Percentiles rank a stretch among this genome's conserved stretches.
These are phyloP conservation scores for Leccinum subrobustum DNA, from an alignment of 1,284 basidiomycete genomes.

Conservation along the genomic window DNA sequence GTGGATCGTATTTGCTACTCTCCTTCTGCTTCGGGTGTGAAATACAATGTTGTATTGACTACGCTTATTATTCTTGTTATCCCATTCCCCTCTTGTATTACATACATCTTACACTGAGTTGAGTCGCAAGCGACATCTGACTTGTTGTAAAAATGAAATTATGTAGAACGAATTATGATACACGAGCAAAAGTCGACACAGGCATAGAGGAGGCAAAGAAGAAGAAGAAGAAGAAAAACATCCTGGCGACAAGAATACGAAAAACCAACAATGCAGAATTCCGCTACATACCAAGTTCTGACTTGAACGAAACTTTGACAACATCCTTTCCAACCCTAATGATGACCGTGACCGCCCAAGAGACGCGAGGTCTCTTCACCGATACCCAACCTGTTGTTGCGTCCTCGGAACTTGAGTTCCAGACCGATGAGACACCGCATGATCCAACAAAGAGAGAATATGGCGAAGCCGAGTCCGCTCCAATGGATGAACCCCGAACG, in stretches of 20 bases:
- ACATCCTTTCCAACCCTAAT: conserved; percentile 7
- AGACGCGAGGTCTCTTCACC: conserved; percentile 35
- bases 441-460: conserved; percentile 84
- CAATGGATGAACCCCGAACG: conserved; percentile 80
- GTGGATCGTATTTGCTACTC: background rate
- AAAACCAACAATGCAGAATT: background rate
- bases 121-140: conserved; percentile 9
- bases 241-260: background rate
- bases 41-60: conserved; percentile 7
- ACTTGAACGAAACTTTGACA: background rate
- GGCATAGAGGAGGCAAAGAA: conserved; percentile 15
- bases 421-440: conserved; percentile 69
- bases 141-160: conserved; percentile 12
- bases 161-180: conserved; percentile 18
- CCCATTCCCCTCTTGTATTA: conserved; percentile 18
- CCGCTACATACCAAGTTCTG: background rate
- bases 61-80: conserved; percentile 13
- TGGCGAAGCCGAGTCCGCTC: conserved; percentile 82
- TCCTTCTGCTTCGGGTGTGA: conserved; percentile 6
- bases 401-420: conserved; percentile 35
- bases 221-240: background rate
- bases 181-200: conserved; percentile 6
- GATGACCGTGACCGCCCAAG: conserved; percentile 30
- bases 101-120: conserved; percentile 6
- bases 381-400: conserved; percentile 34